phyloP scores from a whole-genome alignment of 192 early-diverging fungal species.

The Entomortierella chlamydospora region DNA sequence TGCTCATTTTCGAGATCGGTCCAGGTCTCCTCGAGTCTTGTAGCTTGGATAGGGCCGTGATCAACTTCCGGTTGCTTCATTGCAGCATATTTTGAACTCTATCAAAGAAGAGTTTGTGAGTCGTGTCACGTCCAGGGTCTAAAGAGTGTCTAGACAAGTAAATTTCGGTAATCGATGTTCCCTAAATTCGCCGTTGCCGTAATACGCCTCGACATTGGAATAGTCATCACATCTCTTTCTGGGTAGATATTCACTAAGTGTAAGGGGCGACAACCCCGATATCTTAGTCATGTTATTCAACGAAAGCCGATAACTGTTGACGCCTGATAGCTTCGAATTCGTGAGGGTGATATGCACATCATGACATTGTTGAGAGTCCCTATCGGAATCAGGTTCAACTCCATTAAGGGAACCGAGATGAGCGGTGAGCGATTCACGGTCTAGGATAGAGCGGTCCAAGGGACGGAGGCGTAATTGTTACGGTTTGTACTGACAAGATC shows the following conservation, averaged over 20 bases:
- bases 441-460: background rate
- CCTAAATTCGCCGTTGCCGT: background rate
- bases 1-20: conserved; percentile 1
- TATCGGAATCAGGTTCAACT: too few species aligned
- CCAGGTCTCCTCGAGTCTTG: conserved; percentile 17
- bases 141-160: background rate
- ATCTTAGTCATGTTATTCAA: conserved; percentile 8
- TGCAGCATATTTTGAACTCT: conserved; percentile 7
- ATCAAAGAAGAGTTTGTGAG: background rate
- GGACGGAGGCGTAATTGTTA: background rate
- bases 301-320: background rate
- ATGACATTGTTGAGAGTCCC: background rate
- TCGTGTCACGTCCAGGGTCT: conserved; percentile 11
- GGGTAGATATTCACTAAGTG: background rate
- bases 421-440: too few species aligned
- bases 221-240: background rate
- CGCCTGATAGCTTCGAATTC: background rate
- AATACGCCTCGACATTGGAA: background rate
- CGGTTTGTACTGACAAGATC: background rate
- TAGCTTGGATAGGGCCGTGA: background rate
- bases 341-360: background rate
- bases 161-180: background rate
- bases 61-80: conserved; percentile 1
- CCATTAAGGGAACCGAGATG: too few species aligned
- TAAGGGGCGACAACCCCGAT: conserved; percentile 5